These are phyloP conservation scores for Pythium rishiriense DNA, from an alignment of 352 stramenopile genomes.

Conservation along the genomic window DNA sequence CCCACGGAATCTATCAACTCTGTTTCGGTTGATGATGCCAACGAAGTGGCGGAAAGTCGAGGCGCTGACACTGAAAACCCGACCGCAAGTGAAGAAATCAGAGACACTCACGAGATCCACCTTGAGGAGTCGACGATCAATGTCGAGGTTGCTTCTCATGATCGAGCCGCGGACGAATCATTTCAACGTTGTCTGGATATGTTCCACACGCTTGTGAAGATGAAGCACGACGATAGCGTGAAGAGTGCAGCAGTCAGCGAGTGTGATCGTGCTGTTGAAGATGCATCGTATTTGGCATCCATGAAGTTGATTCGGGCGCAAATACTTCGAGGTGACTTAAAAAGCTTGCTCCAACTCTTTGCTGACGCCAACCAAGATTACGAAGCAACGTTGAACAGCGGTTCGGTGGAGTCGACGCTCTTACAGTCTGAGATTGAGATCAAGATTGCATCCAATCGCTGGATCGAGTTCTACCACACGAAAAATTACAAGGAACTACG, in stretches of 20 bases:
- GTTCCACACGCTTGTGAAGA: slow-evolving; percentile 9
- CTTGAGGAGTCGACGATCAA: no score
- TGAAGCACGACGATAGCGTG: slow-evolving; percentile 5
- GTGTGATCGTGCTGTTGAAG: slow-evolving; percentile 3
- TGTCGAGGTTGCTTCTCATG: neutral
- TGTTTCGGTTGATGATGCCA: no score
- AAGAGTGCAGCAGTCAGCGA: neutral
- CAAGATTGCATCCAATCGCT: slow-evolving; percentile 52
- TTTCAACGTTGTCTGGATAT: slow-evolving; percentile 4
- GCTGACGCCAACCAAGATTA: slow-evolving; percentile 49
- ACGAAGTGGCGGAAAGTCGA: no score
- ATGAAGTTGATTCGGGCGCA: neutral
- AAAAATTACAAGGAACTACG: slow-evolving; percentile 48
- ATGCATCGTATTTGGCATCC: neutral
- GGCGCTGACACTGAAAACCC: no score
- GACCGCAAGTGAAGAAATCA: no score
- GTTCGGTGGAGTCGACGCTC: slow-evolving; percentile 4
- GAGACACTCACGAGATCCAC: no score
- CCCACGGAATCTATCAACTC: no score
- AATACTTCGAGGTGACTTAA: slow-evolving; percentile 8
- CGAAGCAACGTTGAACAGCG: slow-evolving; percentile 7
- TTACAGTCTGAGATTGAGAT: slow-evolving; percentile 26
- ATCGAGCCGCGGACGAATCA: neutral
- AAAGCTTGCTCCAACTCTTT: slow-evolving; percentile 4
- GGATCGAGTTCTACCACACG: slow-evolving; percentile 47